Conservation (phyloP, 352 stramenopile genomes). For the Pilasporangium apinafurcum region DNA sequence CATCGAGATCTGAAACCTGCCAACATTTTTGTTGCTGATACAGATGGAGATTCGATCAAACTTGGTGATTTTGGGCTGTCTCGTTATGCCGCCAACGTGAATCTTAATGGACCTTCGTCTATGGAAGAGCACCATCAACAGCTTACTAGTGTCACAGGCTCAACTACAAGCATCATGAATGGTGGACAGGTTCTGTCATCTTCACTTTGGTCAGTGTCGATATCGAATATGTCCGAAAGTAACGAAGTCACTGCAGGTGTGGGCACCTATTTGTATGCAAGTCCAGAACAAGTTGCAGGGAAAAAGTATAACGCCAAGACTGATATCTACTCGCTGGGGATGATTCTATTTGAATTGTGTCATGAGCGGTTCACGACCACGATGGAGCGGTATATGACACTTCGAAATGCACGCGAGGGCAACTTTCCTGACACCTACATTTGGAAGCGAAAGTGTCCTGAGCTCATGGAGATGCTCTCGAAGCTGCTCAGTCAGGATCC, state of each 20-base stretch:
- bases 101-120: constrained; percentile 30
- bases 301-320: constrained; percentile 91
- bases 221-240: constrained; percentile 66
- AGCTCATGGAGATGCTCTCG: constrained; percentile 66
- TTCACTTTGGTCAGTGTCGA: constrained; percentile 50
- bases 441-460: constrained; percentile 44
- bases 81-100: constrained; percentile 77
- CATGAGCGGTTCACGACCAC: constrained; percentile 85
- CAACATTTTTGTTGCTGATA: constrained; percentile 89
- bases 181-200: constrained; percentile 26
- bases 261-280: constrained; percentile 89
- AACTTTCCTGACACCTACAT: constrained; percentile 49
- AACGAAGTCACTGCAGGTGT: constrained; percentile 83
- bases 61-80: constrained; percentile 88
- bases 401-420: constrained; percentile 69
- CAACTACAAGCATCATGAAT: constrained; percentile 4
- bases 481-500: constrained; percentile 53
- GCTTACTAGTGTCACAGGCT: constrained; percentile 2
- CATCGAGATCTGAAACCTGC: constrained; percentile 90
- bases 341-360: constrained; percentile 90
- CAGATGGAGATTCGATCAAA: constrained; percentile 82
- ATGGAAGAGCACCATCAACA: constrained; percentile 23
- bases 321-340: constrained; percentile 88
- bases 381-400: constrained; percentile 85
- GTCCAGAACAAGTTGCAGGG: constrained; percentile 84